These are phyloP conservation scores for Neurospora sp. DNA, from an alignment of 495 filamentous ascomycete genomes.

Conservation along the genomic window DNA sequence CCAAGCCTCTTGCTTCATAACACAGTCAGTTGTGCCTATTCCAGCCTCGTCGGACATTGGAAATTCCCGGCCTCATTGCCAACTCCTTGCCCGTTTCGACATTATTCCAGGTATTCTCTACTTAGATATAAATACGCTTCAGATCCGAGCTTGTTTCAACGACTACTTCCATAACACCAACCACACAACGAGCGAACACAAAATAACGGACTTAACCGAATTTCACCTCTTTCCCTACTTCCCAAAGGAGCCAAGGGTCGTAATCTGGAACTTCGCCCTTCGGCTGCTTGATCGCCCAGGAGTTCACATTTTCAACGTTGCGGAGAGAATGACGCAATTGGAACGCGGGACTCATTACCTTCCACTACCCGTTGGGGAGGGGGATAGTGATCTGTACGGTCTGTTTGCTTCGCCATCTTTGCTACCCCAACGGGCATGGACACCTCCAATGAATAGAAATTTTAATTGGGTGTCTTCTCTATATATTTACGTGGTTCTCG, in stretches of 20 bases:
- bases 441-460: background rate
- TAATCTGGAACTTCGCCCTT: background rate
- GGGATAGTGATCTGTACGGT: background rate
- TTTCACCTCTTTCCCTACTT: background rate
- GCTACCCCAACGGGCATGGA: background rate
- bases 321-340: background rate
- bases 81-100: background rate
- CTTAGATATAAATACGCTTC: background rate
- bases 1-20: background rate
- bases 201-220: background rate
- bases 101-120: background rate
- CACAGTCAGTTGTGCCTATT: background rate
- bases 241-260: background rate
- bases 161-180: background rate
- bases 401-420: background rate
- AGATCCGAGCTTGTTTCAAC: background rate
- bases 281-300: background rate
- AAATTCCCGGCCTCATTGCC: too few species aligned
- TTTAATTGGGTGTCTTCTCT: background rate
- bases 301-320: background rate
- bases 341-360: background rate
- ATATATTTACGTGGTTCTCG: background rate
- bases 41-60: background rate
- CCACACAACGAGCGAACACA: background rate
- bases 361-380: background rate